phyloP scores from a whole-genome alignment of 345 rosid genomes.

The Pugionium dolabratum region DNA sequence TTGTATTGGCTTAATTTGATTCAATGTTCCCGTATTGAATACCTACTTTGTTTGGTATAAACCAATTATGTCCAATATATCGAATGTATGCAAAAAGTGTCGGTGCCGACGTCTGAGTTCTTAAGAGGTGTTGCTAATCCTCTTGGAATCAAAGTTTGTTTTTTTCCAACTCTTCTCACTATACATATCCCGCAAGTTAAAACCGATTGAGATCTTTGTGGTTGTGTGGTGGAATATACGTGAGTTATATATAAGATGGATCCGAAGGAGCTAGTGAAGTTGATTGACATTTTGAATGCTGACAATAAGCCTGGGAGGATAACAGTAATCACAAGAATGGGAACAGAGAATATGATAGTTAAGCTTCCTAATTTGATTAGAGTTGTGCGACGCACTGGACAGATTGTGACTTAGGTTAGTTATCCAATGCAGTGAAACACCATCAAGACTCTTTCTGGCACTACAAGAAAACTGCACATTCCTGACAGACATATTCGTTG shows the following conservation, averaged over 20 bases:
- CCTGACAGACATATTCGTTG: no score
- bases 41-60: no score
- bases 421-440: conserved; percentile 98
- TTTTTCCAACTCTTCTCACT: not conserved
- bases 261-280: conserved; percentile 80
- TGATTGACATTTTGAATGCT: conserved; percentile 82
- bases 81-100: no score
- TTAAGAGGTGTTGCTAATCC: conserved; percentile 77
- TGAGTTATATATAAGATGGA: conserved; percentile 95
- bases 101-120: conserved; percentile 74
- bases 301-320: conserved; percentile 87
- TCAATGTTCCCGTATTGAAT: no score
- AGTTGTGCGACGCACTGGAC: conserved; percentile 81
- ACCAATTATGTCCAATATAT: no score
- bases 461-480: no score
- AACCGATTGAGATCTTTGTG: conserved; percentile 21
- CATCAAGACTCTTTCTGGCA: conserved; percentile 69
- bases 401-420: conserved; percentile 88
- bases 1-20: no score
- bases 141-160: conserved; percentile 68
- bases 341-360: conserved; percentile 94
- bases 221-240: conserved; percentile 44
- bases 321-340: conserved; percentile 86
- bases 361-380: conserved; percentile 86
- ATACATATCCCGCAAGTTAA: not conserved